Base-by-base conservation (phyloP, 139 green algal genomes). In the Chlamydomonas sp. region DNA sequence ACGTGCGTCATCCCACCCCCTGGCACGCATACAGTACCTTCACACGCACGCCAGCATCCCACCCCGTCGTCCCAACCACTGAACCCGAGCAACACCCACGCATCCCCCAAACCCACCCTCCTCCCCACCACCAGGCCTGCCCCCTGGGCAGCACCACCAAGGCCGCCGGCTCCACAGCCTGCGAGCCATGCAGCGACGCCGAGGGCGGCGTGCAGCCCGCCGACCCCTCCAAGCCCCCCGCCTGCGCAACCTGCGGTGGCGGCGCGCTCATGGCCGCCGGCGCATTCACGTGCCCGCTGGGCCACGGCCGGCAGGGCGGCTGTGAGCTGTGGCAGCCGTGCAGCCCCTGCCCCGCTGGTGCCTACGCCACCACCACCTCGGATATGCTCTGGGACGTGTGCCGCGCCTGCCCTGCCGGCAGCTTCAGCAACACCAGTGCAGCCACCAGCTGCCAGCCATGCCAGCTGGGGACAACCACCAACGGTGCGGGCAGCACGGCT, bases 341-440 rank as follows among this genome's bases (percentile, higher is more conserved):
- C 69, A 20, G 18, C 4, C 4, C 18, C 5, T 76, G 69, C 69
- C 69, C 69, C 69, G 69, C 69, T 5, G 69, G 69, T 4, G 10
- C 69, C 17, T 76, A 76, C 69, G 69, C 3, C 17, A 76, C 69
- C 18, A 4, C 17, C 3, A 76, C 69, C 3, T 4, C 69, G 4
- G 69, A 76, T 20, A 57, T 76, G 69, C 18, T 76, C 18, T 76
- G 69, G 69, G 69, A 76, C 69, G 69, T 76, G 69, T 76, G 69
- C 69, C 69, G 69, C 3, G 69, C 69, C 17, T 76, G 69, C 69
- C 69, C 69, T 20, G 69, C 69, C 69, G 69, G 69, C 17, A 10
- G 7, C 69, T 58, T 15, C 69, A 58, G 69, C 69, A 58, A 57
- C 17, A 6, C 17, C 7, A 6, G 3, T 4, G 69, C 18, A 4